Evolutionary conservation across 257 asterid genomes (phyloP).

Genomic region (Solanum rostratum): DNA sequence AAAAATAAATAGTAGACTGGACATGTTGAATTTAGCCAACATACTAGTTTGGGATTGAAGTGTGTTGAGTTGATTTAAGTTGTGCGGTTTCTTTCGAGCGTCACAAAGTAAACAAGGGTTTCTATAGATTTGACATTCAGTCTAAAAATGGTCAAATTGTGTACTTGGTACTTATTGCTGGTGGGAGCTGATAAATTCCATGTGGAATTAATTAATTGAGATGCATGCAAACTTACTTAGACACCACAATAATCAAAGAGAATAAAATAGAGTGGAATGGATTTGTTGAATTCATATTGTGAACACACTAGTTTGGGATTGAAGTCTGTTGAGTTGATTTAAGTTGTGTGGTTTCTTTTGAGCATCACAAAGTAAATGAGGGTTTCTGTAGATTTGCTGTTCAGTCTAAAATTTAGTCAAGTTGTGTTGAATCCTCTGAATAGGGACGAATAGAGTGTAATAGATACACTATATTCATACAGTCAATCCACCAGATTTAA

Average conservation of each 20-base stretch:
- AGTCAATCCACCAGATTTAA: background rate
- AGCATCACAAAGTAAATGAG: background rate
- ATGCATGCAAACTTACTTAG: background rate
- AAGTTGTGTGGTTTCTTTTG: background rate
- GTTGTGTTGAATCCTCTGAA: background rate
- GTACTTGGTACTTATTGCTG: background rate
- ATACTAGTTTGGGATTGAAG: background rate
- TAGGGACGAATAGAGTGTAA: background rate
- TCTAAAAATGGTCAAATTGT: background rate
- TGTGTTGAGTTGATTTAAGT: background rate
- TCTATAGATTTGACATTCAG: background rate
- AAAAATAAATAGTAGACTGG: background rate
- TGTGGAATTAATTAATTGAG: background rate
- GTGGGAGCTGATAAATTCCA: background rate
- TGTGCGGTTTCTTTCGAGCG: background rate
- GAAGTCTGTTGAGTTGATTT: background rate
- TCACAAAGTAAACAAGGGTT: background rate
- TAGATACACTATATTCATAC: background rate
- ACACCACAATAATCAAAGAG: background rate
- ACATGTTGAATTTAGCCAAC: background rate
- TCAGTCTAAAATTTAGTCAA: background rate
- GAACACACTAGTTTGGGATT: background rate
- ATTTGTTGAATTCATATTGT: background rate
- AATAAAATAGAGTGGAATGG: background rate
- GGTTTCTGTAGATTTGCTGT: background rate